Conservation (phyloP, 345 rosid genomes). For the Ceriops zippeliana region DNA sequence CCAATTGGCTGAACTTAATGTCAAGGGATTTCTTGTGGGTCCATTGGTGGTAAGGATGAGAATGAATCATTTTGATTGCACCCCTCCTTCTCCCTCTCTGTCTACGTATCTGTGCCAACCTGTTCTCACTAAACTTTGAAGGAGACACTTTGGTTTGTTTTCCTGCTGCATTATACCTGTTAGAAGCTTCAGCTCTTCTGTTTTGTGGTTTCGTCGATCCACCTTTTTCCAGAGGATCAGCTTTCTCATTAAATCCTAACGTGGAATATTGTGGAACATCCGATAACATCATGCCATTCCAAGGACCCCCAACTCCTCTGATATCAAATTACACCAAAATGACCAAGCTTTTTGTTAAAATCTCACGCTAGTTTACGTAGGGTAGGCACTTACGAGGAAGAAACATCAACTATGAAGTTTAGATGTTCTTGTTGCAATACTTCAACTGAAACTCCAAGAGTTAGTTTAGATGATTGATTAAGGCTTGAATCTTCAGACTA, state of each 20-base stretch:
- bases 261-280: neutral
- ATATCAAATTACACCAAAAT: neutral
- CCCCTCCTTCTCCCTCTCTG: neutral
- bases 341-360: neutral
- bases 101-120: neutral
- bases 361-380: neutral
- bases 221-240: neutral
- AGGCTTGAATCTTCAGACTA: too few species aligned
- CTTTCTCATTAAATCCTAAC: neutral
- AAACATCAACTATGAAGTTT: too few species aligned
- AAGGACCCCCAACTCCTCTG: neutral
- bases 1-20: conserved; percentile 46
- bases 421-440: too few species aligned
- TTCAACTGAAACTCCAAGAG: too few species aligned
- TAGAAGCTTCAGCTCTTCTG: neutral
- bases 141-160: conserved; percentile 5
- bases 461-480: too few species aligned
- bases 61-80: neutral
- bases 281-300: neutral
- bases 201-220: conserved; percentile 18
- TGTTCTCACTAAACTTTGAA: neutral
- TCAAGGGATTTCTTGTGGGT: conserved; percentile 54
- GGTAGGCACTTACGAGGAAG: neutral
- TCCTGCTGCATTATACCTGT: neutral
- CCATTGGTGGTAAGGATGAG: conserved; percentile 8